Conservation (phyloP, 2,329 filamentous ascomycete genomes). For the Ophiosphaerella narmari region DNA sequence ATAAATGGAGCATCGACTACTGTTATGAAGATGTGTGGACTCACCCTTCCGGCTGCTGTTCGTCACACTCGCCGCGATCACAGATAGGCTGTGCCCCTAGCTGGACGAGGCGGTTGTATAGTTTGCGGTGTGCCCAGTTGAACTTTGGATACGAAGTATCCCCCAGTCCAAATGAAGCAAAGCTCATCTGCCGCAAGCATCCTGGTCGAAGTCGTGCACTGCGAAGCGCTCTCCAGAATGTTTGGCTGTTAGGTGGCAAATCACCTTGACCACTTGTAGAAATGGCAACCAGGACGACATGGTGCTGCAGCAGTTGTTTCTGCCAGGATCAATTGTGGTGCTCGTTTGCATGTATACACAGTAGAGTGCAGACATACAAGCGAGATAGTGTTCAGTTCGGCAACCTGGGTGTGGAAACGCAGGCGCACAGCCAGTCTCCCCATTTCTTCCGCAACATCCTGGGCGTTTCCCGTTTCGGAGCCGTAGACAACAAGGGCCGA, state of each 20-base stretch:
- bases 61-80: conserved; percentile 83
- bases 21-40: conserved; percentile 30
- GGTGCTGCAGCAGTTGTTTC: conserved; percentile 51
- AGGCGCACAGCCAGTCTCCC: conserved; percentile 75
- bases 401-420: conserved; percentile 75
- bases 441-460: conserved; percentile 87
- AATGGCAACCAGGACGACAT: conserved; percentile 75
- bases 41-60: conserved; percentile 90
- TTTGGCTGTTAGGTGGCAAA: conserved; percentile 78
- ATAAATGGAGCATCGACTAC: not conserved
- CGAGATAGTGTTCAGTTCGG: conserved; percentile 76
- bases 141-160: conserved; percentile 96
- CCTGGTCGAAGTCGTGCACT: conserved; percentile 75
- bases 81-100: conserved; percentile 80
- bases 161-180: conserved; percentile 87
- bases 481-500: conserved; percentile 81
- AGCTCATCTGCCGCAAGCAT: conserved; percentile 70
- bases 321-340: conserved; percentile 22
- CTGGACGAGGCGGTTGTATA: conserved; percentile 81
- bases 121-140: conserved; percentile 89
- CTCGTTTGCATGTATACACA: not conserved
- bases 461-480: conserved; percentile 91
- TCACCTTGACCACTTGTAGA: conserved; percentile 97
- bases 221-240: conserved; percentile 84
- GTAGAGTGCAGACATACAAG: conserved; percentile 62